phyloP scores from a whole-genome alignment of 2,329 filamentous ascomycete species.

The Colletotrichum sidae region DNA sequence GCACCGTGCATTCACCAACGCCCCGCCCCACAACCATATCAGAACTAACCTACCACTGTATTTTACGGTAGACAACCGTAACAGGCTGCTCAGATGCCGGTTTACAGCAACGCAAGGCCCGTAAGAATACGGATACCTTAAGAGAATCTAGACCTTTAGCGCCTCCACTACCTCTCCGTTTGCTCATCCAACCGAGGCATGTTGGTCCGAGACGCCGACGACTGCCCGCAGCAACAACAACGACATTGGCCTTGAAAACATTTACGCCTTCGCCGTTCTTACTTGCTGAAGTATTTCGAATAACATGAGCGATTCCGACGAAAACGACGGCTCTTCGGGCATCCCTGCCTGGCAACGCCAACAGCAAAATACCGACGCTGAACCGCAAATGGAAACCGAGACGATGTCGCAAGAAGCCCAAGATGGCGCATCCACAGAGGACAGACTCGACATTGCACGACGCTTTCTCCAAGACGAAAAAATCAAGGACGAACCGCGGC shows the following conservation, averaged over 20 bases:
- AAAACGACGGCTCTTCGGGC: slow-evolving; percentile 37
- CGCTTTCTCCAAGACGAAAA: slow-evolving; percentile 81
- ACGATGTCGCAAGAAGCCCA: slow-evolving; percentile 24
- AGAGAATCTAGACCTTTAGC: slow-evolving; percentile 8
- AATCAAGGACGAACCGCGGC: slow-evolving; percentile 75
- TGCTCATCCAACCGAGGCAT: slow-evolving; percentile 37
- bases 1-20: slow-evolving; percentile 32
- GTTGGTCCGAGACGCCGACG: slow-evolving; percentile 35
- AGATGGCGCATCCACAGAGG: slow-evolving; percentile 39
- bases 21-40: slow-evolving; percentile 6
- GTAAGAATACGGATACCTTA: not conserved
- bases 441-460: slow-evolving; percentile 71
- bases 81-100: not conserved
- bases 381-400: slow-evolving; percentile 16
- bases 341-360: slow-evolving; percentile 49
- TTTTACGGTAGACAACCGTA: slow-evolving; percentile 9
- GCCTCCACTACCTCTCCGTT: slow-evolving; percentile 17
- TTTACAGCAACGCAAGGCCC: not conserved
- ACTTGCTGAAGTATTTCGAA: not conserved
- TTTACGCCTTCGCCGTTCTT: not conserved
- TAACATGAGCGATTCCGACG: slow-evolving; percentile 49
- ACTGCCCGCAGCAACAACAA: slow-evolving; percentile 1
- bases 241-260: too few relatives aligned
- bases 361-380: slow-evolving; percentile 22
- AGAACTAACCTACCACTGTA: not conserved